Evolutionary conservation across 225 moss, liverwort and hornwort species (phyloP).

Genomic region (Antitrichia curtipendula): DNA sequence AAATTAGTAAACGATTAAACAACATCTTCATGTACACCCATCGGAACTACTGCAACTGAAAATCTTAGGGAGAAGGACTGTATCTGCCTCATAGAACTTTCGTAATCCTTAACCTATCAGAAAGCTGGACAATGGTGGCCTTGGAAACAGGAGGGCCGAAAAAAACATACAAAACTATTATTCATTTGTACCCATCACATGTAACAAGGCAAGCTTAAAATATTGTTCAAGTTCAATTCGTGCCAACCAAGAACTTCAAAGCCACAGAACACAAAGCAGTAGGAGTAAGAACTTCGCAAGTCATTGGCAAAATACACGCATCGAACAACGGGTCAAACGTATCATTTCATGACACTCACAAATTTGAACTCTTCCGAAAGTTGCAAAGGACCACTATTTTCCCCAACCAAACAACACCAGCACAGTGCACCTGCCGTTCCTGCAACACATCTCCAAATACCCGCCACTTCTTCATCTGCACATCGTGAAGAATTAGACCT

Average conservation of each 20-base stretch:
- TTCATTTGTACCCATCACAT: neutral
- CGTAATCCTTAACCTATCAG: neutral
- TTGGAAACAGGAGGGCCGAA: neutral
- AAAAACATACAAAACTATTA: neutral
- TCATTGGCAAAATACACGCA: neutral
- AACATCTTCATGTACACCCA: neutral
- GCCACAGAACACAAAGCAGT: neutral
- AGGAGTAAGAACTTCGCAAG: neutral
- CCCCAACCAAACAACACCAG: conserved; percentile 83
- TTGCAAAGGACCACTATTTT: conserved; percentile 94
- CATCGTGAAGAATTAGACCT: conserved; percentile 83
- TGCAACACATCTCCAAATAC: conserved; percentile 98
- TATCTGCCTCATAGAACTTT: neutral
- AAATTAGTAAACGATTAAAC: neutral
- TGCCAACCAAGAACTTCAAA: neutral
- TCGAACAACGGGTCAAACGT: neutral
- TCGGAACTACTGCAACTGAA: neutral
- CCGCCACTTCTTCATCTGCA: conserved; percentile 84
- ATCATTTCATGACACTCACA: conserved; percentile 46
- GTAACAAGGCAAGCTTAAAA: neutral
- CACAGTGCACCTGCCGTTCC: conserved; percentile 94
- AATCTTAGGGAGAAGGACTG: neutral
- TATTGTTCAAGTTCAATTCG: neutral
- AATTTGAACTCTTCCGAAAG: conserved; percentile 63
- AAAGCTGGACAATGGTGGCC: neutral